Evolutionary conservation across 306 rosid species (phyloP).

Genomic region (Hippophae rhamnoides): DNA sequence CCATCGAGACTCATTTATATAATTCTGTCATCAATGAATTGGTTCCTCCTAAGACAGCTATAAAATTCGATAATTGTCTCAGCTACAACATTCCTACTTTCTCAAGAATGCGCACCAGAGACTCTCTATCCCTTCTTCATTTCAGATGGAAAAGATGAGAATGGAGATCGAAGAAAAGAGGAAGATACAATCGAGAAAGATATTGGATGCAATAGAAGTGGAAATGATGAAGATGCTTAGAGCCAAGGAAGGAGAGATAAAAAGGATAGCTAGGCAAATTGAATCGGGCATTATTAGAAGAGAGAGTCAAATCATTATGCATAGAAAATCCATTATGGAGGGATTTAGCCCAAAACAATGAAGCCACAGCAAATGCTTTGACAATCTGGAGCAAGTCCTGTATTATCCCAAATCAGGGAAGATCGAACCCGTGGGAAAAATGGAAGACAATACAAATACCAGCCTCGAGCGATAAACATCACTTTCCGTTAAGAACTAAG

Average conservation of each 20-base stretch:
- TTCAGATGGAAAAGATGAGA: constrained; percentile 76
- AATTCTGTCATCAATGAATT: constrained; percentile 30
- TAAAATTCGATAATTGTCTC: constrained; percentile 65
- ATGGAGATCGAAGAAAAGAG: constrained; percentile 57
- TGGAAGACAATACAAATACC: not conserved
- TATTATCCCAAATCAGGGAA: constrained; percentile 24
- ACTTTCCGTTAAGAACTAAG: too few relatives aligned
- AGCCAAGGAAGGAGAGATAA: constrained; percentile 65
- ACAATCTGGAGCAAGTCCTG: constrained; percentile 48
- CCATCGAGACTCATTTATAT: constrained; percentile 33
- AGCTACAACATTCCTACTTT: constrained; percentile 31
- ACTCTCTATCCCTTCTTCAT: constrained; percentile 23
- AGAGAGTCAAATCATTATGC: constrained; percentile 44
- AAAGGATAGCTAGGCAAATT: constrained; percentile 46
- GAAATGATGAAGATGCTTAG: constrained; percentile 52
- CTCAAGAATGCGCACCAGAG: constrained; percentile 59
- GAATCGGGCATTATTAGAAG: constrained; percentile 65
- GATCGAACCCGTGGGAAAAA: constrained; percentile 7
- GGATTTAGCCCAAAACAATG: constrained; percentile 71
- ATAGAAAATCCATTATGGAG: constrained; percentile 81
- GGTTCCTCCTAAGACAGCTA: constrained; percentile 29
- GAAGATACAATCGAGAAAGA: constrained; percentile 52
- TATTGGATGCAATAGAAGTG: constrained; percentile 48
- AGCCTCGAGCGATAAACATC: too few relatives aligned
- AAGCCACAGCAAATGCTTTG: constrained; percentile 69